Evolutionary conservation across 202 grass and related monocot genomes (phyloP), one percentile per base, ranked within the genome.

Genomic region (Carex arenaria): DNA sequence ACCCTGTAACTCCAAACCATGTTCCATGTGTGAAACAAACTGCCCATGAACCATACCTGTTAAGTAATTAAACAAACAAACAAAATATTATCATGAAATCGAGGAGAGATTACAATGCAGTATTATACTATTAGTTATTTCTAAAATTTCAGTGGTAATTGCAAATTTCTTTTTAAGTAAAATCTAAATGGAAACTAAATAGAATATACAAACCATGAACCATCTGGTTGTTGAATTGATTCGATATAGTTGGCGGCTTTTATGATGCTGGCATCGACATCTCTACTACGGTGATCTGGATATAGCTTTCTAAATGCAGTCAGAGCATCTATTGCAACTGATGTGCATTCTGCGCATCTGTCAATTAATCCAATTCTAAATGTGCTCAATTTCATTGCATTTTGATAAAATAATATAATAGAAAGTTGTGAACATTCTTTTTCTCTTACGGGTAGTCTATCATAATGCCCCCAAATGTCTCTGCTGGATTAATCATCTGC

Each of bases 361-460:
- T 34, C 2, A 38, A 5, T 38, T 38, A 85, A 84, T 80, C 22
- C 59, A 81, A 65, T 47, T 55, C 28, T 87, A 78, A 61, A 38
- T 3, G 52, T 60, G 52, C 79, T 89, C 22, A 89, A 28, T 81
- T 15, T 49, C 12, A 69, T 77, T 87, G 19, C 57, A 49, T 88
- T 80, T 22, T 62, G 28, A 18, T 78, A 90, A 10, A 56, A 54
- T 42, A 86, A 65, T 70, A 69, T 20, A 45, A 87, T 7, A 12
- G 47, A 75, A 26, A 84, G 83, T 57, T 8, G 57, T 74, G 9
- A 65, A 55, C 40, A 85, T 64, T 77, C 34, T 47, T 36, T 20
- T 51, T 52, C 66, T 94, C 94, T 93, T 93, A 97, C 94, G 92
- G 85, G 74, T 97, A 94, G 91, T 97, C 94, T 76, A 97, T 94